Evolutionary conservation across 139 green algal species (phyloP).

Genomic region (Ettlia oleoabundans): DNA sequence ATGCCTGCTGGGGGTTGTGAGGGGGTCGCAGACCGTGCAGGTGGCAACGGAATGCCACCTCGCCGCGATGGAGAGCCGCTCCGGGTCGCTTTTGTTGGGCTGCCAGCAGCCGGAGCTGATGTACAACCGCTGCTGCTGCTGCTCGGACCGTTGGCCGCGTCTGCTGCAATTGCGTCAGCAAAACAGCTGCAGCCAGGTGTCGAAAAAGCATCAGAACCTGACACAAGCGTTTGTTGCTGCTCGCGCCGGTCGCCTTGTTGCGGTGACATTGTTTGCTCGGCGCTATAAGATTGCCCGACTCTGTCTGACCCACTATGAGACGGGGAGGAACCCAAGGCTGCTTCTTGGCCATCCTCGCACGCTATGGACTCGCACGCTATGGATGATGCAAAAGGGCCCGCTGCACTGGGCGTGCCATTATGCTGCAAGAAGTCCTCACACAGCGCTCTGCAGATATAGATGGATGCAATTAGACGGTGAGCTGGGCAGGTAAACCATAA

Average conservation of each 20-base stretch:
- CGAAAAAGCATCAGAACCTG: too few relatives aligned
- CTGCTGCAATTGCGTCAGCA: too few relatives aligned
- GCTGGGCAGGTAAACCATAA: not conserved
- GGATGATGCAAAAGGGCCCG: too few relatives aligned
- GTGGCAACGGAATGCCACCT: slow-evolving; percentile 20
- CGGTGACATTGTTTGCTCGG: too few relatives aligned
- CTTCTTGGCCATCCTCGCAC: not conserved
- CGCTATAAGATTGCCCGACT: too few relatives aligned
- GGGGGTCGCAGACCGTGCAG: not conserved
- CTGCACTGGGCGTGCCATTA: slow-evolving; percentile 21
- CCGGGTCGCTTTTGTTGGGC: not conserved
- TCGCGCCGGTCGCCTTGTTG: too few relatives aligned
- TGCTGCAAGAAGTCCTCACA: slow-evolving; percentile 33
- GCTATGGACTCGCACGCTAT: too few relatives aligned
- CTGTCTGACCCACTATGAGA: too few relatives aligned
- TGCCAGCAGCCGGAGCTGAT: not conserved
- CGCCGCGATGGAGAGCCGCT: not conserved
- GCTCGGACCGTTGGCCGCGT: too few relatives aligned
- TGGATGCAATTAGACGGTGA: not conserved
- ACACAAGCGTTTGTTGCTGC: not conserved
- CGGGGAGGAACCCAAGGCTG: too few relatives aligned
- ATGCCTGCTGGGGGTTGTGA: not conserved
- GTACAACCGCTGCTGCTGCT: too few relatives aligned
- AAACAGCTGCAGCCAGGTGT: too few relatives aligned
- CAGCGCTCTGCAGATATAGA: slow-evolving; percentile 14